phyloP scores from a whole-genome alignment of 2,329 filamentous ascomycete genomes.

The Colletotrichum zoysiae region DNA sequence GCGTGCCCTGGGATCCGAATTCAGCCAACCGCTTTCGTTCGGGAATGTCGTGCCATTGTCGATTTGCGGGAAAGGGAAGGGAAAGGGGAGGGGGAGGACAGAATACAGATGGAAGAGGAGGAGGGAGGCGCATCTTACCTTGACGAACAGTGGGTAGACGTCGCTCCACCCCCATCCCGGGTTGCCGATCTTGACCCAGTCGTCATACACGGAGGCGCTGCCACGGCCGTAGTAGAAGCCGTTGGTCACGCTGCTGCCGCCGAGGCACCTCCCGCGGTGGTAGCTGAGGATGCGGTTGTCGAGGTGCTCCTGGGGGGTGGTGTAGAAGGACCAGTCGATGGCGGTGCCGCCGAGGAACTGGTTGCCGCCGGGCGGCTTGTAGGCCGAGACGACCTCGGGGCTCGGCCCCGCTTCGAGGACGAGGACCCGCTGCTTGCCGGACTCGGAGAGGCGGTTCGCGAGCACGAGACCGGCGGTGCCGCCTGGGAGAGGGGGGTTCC shows the following conservation, averaged over 20 bases:
- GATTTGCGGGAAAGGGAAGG: background rate
- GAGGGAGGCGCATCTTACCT: constrained; percentile 23
- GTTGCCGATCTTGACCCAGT: constrained; percentile 50
- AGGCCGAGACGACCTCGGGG: constrained; percentile 45
- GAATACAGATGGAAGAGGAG: background rate
- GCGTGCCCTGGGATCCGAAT: constrained; percentile 36
- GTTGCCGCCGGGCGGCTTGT: constrained; percentile 45
- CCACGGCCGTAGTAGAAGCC: constrained; percentile 51
- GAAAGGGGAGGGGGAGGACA: too few species aligned
- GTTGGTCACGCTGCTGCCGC: constrained; percentile 50
- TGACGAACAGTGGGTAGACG: constrained; percentile 45
- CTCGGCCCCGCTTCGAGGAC: constrained; percentile 46
- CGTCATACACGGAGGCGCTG: constrained; percentile 48
- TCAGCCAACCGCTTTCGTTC: background rate
- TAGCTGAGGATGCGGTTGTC: constrained; percentile 50
- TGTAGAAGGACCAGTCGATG: constrained; percentile 46
- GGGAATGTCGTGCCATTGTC: background rate
- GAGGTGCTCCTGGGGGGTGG: constrained; percentile 43
- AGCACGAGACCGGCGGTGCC: constrained; percentile 47
- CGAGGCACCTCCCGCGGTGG: constrained; percentile 48
- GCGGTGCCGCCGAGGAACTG: constrained; percentile 45
- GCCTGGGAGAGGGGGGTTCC: constrained; percentile 20
- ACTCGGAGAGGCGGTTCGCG: constrained; percentile 45
- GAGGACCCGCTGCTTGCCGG: constrained; percentile 45
- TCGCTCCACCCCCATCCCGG: constrained; percentile 50